Evolutionary conservation across 2,329 filamentous ascomycete genomes (phyloP), one percentile per base, ranked within the genome.

Genomic region (Aspergillus viridinutans): DNA sequence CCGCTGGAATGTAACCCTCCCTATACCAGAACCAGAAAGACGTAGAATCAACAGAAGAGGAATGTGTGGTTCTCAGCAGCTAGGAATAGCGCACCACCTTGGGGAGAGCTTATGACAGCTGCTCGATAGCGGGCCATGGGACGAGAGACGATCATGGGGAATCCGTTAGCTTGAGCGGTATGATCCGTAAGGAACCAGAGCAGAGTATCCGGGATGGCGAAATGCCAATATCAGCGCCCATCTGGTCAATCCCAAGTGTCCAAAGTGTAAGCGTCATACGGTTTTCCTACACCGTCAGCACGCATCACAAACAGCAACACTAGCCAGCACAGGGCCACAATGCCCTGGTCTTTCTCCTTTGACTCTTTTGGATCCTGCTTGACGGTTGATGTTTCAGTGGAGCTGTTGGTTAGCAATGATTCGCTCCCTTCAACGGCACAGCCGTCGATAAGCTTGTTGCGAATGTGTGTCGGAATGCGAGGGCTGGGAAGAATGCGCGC

Each of bases 201-300:
- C n/a, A 49, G 32, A 20, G 25, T 25, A 45, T 4, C 17, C 45
- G 51, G 38, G 23, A 48, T 52, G 57, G 47, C 23, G 38, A 54
- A 55, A 28, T 52, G 56, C 20, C 8, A 12, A 14, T 47, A 47
- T 26, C 21, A 6, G 43, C 12, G 21, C 26, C 43, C 12, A 47
- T 25, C n/a, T 23, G n/a, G 52, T 53, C 52, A 51, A 40, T 49
- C 55, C 55, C 29, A 53, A 45, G 52, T 45, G 35, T 52, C 51
- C 52, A 35, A 43, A 66, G 58, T 74, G 68, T 73, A 74, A 68
- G 63, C 70, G 71, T 74, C 72, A 74, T 73, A 64, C 63, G 40
- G 52, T 42, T 51, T 57, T 57, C 52, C 55, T 53, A 60, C 58
- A 56, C 61, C 57, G 63, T 62, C 57, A 59, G 58, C 56, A 47